These are phyloP conservation scores for Penicillium dipodomyicola DNA, from an alignment of 495 filamentous ascomycete genomes.

Conservation along the genomic window DNA sequence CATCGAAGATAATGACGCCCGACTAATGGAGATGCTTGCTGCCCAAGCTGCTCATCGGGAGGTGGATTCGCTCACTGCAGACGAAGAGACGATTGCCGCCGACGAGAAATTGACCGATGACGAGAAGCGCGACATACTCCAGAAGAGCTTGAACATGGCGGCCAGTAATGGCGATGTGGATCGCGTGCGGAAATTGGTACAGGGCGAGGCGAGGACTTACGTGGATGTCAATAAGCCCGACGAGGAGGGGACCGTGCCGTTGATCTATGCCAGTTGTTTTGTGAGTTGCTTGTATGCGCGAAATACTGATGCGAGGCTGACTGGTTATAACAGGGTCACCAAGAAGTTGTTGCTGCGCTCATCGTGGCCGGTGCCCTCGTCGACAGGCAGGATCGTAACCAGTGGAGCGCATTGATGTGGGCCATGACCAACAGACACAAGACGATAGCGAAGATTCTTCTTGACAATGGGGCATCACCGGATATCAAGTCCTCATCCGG, in stretches of 20 bases:
- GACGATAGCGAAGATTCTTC: conserved; percentile 82
- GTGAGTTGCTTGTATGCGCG: conserved; percentile 51
- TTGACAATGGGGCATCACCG: conserved; percentile 92
- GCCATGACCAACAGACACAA: conserved; percentile 99
- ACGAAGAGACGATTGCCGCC: conserved; percentile 74
- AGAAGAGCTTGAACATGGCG: conserved; percentile 89
- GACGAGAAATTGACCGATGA: conserved; percentile 70
- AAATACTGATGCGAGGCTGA: conserved; percentile 14
- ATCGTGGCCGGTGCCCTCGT: conserved; percentile 86
- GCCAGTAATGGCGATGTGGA: conserved; percentile 94
- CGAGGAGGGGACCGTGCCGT: conserved; percentile 88
- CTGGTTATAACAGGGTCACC: conserved; percentile 65
- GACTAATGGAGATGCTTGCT: conserved; percentile 93
- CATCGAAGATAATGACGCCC: conserved; percentile 76
- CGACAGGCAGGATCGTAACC: conserved; percentile 89
- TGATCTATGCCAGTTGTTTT: conserved; percentile 99
- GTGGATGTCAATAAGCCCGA: conserved; percentile 89
- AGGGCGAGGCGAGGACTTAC: conserved; percentile 69
- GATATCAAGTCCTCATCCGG: conserved; percentile 92
- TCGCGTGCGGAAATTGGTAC: conserved; percentile 70
- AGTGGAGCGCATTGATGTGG: conserved; percentile 99
- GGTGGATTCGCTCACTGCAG: conserved; percentile 65
- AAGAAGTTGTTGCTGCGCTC: conserved; percentile 80
- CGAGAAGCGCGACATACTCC: conserved; percentile 77
- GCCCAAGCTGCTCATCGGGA: conserved; percentile 81